Evolutionary conservation across 169 alveolate genomes (phyloP).

Genomic region (Besnoitia besnoiti): DNA sequence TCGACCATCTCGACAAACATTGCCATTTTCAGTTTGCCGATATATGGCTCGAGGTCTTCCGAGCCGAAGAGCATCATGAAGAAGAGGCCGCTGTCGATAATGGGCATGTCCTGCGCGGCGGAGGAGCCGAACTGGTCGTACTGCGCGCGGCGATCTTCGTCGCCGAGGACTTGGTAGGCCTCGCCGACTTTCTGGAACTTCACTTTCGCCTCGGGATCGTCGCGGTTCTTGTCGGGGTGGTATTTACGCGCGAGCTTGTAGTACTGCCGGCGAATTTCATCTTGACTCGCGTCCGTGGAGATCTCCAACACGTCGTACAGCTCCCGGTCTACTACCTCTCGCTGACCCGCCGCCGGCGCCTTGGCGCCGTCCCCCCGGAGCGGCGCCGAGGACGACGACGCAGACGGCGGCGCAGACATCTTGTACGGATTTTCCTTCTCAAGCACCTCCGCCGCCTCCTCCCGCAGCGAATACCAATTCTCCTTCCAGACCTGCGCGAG

Average conservation of each 20-base stretch:
- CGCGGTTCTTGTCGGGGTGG: slow-evolving; percentile 94
- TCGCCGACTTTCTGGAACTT: slow-evolving; percentile 86
- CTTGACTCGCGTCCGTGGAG: slow-evolving; percentile 80
- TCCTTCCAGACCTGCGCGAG: slow-evolving; percentile 50
- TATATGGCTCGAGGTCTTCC: slow-evolving; percentile 87
- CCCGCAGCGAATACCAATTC: slow-evolving; percentile 55
- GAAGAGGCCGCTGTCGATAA: slow-evolving; percentile 85
- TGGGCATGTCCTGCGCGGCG: slow-evolving; percentile 90
- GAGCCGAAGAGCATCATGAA: slow-evolving; percentile 91
- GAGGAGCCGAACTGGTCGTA: slow-evolving; percentile 92
- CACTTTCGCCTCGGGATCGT: slow-evolving; percentile 88
- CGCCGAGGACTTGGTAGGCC: slow-evolving; percentile 95
- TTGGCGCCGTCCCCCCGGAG: not conserved
- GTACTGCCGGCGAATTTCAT: slow-evolving; percentile 80
- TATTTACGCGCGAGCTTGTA: slow-evolving; percentile 48
- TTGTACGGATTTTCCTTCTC: not conserved
- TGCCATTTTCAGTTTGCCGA: slow-evolving; percentile 67
- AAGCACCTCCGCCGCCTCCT: slow-evolving; percentile 65
- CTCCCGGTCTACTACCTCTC: slow-evolving; percentile 83
- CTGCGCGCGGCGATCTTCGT: slow-evolving; percentile 89
- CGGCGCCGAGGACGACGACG: slow-evolving; percentile 7
- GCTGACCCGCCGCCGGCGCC: not conserved
- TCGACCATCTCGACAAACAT: slow-evolving; percentile 63
- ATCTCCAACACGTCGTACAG: slow-evolving; percentile 84
- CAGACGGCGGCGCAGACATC: too few relatives aligned